phyloP scores from a whole-genome alignment of 441 rosid species.

The Croton laevigatus region DNA sequence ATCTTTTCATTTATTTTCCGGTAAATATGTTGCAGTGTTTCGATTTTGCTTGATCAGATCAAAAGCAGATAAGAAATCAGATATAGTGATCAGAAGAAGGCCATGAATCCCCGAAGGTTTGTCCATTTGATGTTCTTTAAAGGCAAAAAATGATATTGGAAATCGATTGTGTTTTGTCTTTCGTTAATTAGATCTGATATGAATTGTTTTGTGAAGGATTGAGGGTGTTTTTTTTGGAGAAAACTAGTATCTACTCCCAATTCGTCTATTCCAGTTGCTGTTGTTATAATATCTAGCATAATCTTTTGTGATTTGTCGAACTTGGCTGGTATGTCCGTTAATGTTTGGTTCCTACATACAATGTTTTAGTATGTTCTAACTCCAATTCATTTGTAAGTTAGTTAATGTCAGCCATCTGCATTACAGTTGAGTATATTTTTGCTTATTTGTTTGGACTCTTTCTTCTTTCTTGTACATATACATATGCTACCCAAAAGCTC shows the following conservation, averaged over 20 bases:
- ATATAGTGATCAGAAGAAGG: background rate
- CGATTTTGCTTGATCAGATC: background rate
- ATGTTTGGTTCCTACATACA: background rate
- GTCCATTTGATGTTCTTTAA: constrained; percentile 22
- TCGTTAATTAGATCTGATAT: constrained; percentile 1
- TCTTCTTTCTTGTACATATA: background rate
- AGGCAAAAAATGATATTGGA: background rate
- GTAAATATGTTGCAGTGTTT: background rate
- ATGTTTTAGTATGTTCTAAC: background rate
- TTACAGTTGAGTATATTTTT: background rate
- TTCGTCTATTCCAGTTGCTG: background rate
- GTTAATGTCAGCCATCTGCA: background rate
- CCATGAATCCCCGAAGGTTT: constrained; percentile 53
- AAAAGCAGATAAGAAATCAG: background rate
- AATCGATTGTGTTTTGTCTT: background rate
- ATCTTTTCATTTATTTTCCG: background rate
- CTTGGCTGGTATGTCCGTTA: background rate
- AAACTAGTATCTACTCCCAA: background rate
- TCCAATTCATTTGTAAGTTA: background rate
- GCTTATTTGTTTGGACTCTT: background rate
- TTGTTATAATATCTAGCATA: background rate
- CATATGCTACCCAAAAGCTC: background rate
- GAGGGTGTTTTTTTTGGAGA: background rate
- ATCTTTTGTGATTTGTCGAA: background rate
- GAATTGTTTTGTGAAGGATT: background rate